Evolutionary conservation across 768 basidiomycete genomes (phyloP).

Genomic region (Phylloporus arenicola): DNA sequence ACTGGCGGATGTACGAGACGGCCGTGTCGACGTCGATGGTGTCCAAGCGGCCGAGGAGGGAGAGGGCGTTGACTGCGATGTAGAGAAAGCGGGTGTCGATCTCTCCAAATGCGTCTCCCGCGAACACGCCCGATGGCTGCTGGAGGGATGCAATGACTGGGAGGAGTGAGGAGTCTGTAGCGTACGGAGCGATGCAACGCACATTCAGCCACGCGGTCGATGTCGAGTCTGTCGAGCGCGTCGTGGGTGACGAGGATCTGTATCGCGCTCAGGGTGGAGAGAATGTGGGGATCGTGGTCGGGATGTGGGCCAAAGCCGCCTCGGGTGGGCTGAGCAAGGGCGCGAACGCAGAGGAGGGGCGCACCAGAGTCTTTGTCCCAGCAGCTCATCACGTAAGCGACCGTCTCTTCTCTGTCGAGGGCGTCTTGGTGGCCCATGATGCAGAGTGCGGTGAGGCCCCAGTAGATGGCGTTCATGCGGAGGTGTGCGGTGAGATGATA

Average conservation of each 20-base stretch:
- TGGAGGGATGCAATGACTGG: constrained; percentile 83
- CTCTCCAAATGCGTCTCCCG: constrained; percentile 91
- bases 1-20: constrained; percentile 64
- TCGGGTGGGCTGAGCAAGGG: constrained; percentile 25
- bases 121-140: constrained; percentile 80
- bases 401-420: constrained; percentile 75
- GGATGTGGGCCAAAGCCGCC: constrained; percentile 93
- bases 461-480: constrained; percentile 93
- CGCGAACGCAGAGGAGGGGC: constrained; percentile 6
- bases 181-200: constrained; percentile 18
- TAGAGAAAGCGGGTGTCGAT: constrained; percentile 88
- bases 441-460: constrained; percentile 87
- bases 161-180: background rate
- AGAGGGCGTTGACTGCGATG: constrained; percentile 78
- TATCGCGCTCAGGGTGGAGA: constrained; percentile 83
- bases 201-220: constrained; percentile 72
- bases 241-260: constrained; percentile 88
- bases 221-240: constrained; percentile 66
- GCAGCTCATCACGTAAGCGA: constrained; percentile 88
- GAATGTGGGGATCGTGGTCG: constrained; percentile 85
- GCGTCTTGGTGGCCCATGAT: constrained; percentile 77
- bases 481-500: constrained; percentile 93
- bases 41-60: constrained; percentile 71
- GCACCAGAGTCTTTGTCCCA: constrained; percentile 87
- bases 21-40: constrained; percentile 64